Conservation (phyloP, 83 land plant species). For the Diphasiastrum complanatum region DNA sequence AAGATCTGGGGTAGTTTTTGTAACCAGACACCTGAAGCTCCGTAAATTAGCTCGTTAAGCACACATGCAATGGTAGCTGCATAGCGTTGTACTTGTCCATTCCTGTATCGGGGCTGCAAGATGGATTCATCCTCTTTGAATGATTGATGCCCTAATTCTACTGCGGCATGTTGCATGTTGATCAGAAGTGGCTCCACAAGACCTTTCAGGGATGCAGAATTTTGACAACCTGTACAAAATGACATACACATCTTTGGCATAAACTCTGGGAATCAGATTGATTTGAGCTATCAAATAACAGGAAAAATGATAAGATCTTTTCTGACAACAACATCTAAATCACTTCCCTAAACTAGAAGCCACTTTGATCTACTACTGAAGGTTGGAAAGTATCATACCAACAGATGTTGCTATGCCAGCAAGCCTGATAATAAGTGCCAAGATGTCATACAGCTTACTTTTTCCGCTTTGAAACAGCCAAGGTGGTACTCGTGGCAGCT, state of each 20-base stretch:
- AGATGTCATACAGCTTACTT: conserved; percentile 49
- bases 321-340: not conserved
- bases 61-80: conserved; percentile 74
- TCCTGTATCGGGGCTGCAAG: conserved; percentile 39
- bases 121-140: conserved; percentile 35
- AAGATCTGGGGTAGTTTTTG: not conserved
- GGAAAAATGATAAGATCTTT: too few species aligned
- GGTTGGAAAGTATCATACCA: conserved; percentile 32
- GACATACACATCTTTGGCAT: not conserved
- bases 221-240: conserved; percentile 24
- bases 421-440: conserved; percentile 78
- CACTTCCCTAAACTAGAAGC: not conserved
- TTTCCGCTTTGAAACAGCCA: conserved; percentile 64
- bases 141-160: conserved; percentile 8
- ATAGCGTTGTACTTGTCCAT: conserved; percentile 53
- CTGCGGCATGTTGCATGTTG: conserved; percentile 37
- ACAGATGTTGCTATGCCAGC: conserved; percentile 52
- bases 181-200: conserved; percentile 57
- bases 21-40: conserved; percentile 52
- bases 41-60: conserved; percentile 80
- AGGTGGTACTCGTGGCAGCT: conserved; percentile 85
- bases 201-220: conserved; percentile 34
- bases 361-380: not conserved
- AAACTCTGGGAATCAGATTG: not conserved
- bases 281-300: too few species aligned